phyloP scores from a whole-genome alignment of 805 yeast genomes.

The Candida lessepsii region DNA sequence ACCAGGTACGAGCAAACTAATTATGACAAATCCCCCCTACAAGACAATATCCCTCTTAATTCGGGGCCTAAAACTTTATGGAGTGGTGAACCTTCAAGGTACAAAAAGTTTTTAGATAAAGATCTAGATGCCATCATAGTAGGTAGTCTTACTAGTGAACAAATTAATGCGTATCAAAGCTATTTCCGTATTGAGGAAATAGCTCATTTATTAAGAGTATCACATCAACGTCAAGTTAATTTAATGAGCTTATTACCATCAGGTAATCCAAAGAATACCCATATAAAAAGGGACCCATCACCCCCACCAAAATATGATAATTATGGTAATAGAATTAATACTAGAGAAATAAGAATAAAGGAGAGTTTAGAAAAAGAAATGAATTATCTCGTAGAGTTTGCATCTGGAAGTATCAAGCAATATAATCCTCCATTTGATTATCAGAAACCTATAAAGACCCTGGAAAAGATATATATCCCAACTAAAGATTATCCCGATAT shows the following conservation, averaged over 20 bases:
- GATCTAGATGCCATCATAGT: constrained; percentile 35
- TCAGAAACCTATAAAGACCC: constrained; percentile 62
- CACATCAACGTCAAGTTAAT: constrained; percentile 27
- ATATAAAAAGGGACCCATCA: constrained; percentile 59
- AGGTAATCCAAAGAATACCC: constrained; percentile 33
- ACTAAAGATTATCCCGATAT: constrained; percentile 84
- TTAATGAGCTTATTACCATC: constrained; percentile 52
- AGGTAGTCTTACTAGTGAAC: constrained; percentile 60
- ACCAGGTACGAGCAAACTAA: not conserved
- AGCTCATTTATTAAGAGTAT: constrained; percentile 48
- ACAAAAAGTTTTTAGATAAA: constrained; percentile 20
- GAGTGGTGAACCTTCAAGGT: constrained; percentile 33
- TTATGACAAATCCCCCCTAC: not conserved
- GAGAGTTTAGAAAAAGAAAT: constrained; percentile 74
- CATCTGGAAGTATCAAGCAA: constrained; percentile 68
- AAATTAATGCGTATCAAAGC: constrained; percentile 69
- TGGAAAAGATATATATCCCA: constrained; percentile 84
- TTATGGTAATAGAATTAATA: constrained; percentile 80
- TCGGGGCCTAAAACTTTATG: constrained; percentile 25
- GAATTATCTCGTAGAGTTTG: constrained; percentile 71
- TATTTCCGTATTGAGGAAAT: constrained; percentile 79
- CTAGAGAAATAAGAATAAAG: constrained; percentile 67
- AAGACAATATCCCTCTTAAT: not conserved
- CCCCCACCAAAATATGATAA: constrained; percentile 92
- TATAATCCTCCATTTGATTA: constrained; percentile 81